These are phyloP conservation scores for Metschnikowia lachancei DNA, from an alignment of 805 yeast genomes.

Conservation along the genomic window DNA sequence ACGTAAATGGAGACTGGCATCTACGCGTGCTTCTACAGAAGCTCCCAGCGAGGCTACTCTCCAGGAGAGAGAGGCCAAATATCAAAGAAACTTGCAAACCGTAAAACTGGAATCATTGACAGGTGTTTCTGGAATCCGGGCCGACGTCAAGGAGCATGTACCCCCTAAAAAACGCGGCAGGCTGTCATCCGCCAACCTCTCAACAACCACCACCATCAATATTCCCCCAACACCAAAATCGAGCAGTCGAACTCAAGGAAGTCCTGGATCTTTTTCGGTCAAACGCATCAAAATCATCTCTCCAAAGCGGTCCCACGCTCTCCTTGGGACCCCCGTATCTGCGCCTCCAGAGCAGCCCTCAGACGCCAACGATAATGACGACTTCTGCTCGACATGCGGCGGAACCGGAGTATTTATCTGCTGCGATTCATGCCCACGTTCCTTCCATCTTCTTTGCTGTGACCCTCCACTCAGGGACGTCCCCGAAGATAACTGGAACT, in stretches of 20 bases:
- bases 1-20: constrained; percentile 20
- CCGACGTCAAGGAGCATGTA: constrained; percentile 11
- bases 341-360: constrained; percentile 13
- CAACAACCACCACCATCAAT: constrained; percentile 10
- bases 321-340: constrained; percentile 17
- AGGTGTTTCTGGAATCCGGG: constrained; percentile 17
- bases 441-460: constrained; percentile 89
- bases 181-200: constrained; percentile 5
- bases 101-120: constrained; percentile 17
- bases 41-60: constrained; percentile 20
- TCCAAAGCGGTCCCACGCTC: constrained; percentile 29
- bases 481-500: constrained; percentile 90
- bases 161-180: constrained; percentile 6
- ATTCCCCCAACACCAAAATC: constrained; percentile 7
- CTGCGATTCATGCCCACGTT: constrained; percentile 89
- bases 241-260: background rate
- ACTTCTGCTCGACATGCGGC: constrained; percentile 88
- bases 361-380: constrained; percentile 57
- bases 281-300: constrained; percentile 31
- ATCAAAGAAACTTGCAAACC: constrained; percentile 17
- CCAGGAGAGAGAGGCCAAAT: constrained; percentile 13
- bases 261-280: constrained; percentile 10
- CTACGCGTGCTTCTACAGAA: constrained; percentile 3
- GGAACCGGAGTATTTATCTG: constrained; percentile 86
- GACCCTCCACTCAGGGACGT: constrained; percentile 84